phyloP scores from a whole-genome alignment of 495 filamentous ascomycete genomes.

The Podospora sp. region DNA sequence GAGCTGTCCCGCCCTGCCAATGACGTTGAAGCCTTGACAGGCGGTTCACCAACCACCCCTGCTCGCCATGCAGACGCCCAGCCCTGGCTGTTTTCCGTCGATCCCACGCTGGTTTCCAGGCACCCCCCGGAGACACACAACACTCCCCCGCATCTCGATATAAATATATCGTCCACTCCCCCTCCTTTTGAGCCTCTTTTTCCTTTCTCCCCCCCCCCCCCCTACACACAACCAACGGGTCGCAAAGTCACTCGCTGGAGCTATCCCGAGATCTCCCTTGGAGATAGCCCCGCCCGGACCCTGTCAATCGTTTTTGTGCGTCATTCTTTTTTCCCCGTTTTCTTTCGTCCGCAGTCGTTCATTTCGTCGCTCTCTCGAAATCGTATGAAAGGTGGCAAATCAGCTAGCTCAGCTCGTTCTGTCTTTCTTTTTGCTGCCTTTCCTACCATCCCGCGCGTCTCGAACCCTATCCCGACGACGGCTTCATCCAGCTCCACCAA shows the following conservation, averaged over 20 bases:
- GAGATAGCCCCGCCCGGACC: slow-evolving; percentile 52
- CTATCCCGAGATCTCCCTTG: slow-evolving; percentile 46
- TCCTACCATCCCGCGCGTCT: slow-evolving; percentile 37
- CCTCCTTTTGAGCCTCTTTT: slow-evolving; percentile 26
- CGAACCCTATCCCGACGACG: slow-evolving; percentile 27
- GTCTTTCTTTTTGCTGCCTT: slow-evolving; percentile 35
- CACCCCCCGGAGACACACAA: slow-evolving; percentile 19
- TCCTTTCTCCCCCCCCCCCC: slow-evolving; percentile 43
- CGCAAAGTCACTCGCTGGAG: slow-evolving; percentile 51
- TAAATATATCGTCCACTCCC: slow-evolving; percentile 46
- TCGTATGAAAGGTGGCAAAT: slow-evolving; percentile 25
- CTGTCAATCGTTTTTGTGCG: slow-evolving; percentile 54
- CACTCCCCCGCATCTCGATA: slow-evolving; percentile 30
- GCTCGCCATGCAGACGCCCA: slow-evolving; percentile 17
- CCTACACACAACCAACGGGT: slow-evolving; percentile 55
- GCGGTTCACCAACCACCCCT: slow-evolving; percentile 7
- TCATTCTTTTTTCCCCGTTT: slow-evolving; percentile 42
- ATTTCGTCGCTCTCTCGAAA: slow-evolving; percentile 54
- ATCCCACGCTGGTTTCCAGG: slow-evolving; percentile 23
- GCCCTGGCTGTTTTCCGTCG: slow-evolving; percentile 31
- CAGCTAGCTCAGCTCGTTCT: slow-evolving; percentile 25
- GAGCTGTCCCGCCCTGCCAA: slow-evolving; percentile 9
- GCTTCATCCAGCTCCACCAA: slow-evolving; percentile 24
- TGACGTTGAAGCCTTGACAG: slow-evolving; percentile 10
- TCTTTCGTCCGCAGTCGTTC: slow-evolving; percentile 33